Conservation (phyloP, 2,329 filamentous ascomycete species). For the Paraphaeosphaeria sporulosa region DNA sequence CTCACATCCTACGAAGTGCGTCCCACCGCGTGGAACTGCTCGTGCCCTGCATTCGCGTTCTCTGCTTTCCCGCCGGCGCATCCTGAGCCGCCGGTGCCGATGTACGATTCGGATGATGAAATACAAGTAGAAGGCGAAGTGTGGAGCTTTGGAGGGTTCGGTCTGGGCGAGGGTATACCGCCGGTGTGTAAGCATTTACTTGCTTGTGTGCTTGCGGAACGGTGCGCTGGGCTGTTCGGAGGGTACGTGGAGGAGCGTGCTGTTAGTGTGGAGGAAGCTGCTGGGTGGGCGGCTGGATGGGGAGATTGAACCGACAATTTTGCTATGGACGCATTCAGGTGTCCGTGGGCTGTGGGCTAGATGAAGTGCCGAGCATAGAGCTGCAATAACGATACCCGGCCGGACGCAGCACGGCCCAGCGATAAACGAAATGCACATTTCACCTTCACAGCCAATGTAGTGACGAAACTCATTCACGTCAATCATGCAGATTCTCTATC, state of each 20-base stretch:
- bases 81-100: slow-evolving; percentile 19
- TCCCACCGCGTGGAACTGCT: slow-evolving; percentile 83
- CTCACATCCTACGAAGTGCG: slow-evolving; percentile 71
- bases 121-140: background rate
- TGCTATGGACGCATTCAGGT: too few species aligned
- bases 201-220: slow-evolving; percentile 78
- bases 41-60: slow-evolving; percentile 84
- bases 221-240: slow-evolving; percentile 66
- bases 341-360: background rate
- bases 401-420: slow-evolving; percentile 28
- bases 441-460: background rate
- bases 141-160: slow-evolving; percentile 62
- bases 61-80: slow-evolving; percentile 64
- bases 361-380: background rate
- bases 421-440: background rate
- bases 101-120: background rate
- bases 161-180: slow-evolving; percentile 54
- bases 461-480: slow-evolving; percentile 16
- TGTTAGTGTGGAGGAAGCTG: slow-evolving; percentile 72
- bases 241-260: slow-evolving; percentile 62
- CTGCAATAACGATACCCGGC: slow-evolving; percentile 31
- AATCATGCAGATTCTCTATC: slow-evolving; percentile 33
- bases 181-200: slow-evolving; percentile 87
- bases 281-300: slow-evolving; percentile 66
- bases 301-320: slow-evolving; percentile 32